Evolutionary conservation across 768 basidiomycete species (phyloP), one percentile per base, ranked within the genome.

Genomic region (Fistulinella prunicolor): DNA sequence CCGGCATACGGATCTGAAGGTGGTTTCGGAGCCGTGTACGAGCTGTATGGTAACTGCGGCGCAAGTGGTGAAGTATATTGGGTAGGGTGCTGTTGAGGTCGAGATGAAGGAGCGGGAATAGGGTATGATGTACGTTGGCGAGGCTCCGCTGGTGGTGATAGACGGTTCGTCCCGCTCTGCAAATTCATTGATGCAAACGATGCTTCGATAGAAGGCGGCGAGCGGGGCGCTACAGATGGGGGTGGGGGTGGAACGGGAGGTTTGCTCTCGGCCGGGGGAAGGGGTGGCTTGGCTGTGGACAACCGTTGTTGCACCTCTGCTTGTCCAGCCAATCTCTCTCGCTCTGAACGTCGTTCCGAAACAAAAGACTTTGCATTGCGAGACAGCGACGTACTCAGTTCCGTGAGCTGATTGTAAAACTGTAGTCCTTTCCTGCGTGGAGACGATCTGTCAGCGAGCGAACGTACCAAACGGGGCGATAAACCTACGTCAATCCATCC

Each of bases 391-490:
- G 69, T 59, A 10, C 82, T 74, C 30, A 94, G 67, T 16, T 82
- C 81, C 0, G 74, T 77, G 13, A 98, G 76, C 53, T 94, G 90
- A 6, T 73, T 75, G 64, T 99, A 97, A 68, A 95, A 99, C 37
- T 86, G 82, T 2, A 92, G 71, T 0, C 94, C 95, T 64, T 94
- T 94, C 12, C 89, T 93, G 63, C 54, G 8, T 2, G 19, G 16
- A 26, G 13, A 26, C 20, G 14, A 45, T 14, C 46, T 41, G 47
- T 52, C 36, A 55, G 59, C 7, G 46, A 49, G 4, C 21, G 28
- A 30, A 42, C 19, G 38, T 21, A 36, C 38, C 42, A 32, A 47
- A 36, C 32, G 42, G 35, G 10, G 30, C 26, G 23, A 47, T 44
- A 32, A 38, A 82, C 88, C 51, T 63, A 90, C 89, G 81, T 82